Percentiles rank a stretch among this genome's conserved stretches.
phyloP scores from a whole-genome alignment of 2,329 filamentous ascomycete genomes.

The Trichoderma semiorbis region DNA sequence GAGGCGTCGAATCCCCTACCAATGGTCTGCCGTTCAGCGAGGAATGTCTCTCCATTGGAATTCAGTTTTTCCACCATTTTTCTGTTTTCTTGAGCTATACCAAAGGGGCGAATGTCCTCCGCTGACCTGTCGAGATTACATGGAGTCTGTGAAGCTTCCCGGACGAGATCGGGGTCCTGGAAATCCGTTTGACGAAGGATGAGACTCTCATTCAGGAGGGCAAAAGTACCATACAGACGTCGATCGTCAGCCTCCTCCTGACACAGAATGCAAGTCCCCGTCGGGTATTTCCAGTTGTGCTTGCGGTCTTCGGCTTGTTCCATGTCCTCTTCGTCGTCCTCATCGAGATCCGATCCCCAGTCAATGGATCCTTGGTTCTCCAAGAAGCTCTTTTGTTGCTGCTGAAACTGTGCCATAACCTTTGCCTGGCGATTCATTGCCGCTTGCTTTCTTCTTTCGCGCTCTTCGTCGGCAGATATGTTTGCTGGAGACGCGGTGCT shows the following conservation, averaged over 20 bases:
- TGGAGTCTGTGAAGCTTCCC: conserved; percentile 76
- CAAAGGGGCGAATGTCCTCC: conserved; percentile 81
- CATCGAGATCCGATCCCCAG: conserved; percentile 76
- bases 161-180: conserved; percentile 75
- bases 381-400: conserved; percentile 94
- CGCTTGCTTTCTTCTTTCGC: conserved; percentile 83
- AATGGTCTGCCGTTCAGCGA: conserved; percentile 74
- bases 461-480: conserved; percentile 65
- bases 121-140: conserved; percentile 80
- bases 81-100: conserved; percentile 83
- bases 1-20: conserved; percentile 82
- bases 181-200: conserved; percentile 85
- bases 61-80: conserved; percentile 73
- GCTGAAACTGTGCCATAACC: conserved; percentile 97
- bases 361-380: conserved; percentile 83
- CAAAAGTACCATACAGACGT: conserved; percentile 88
- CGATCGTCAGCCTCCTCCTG: conserved; percentile 93
- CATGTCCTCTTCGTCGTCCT: conserved; percentile 63
- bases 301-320: conserved; percentile 61
- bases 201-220: conserved; percentile 78
- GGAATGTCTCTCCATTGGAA: conserved; percentile 65
- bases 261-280: conserved; percentile 90
- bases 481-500: conserved; percentile 78
- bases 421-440: conserved; percentile 84
- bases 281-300: conserved; percentile 77